Conservation (phyloP, 495 filamentous ascomycete genomes). For the Aspergillus saccharolyticus region DNA sequence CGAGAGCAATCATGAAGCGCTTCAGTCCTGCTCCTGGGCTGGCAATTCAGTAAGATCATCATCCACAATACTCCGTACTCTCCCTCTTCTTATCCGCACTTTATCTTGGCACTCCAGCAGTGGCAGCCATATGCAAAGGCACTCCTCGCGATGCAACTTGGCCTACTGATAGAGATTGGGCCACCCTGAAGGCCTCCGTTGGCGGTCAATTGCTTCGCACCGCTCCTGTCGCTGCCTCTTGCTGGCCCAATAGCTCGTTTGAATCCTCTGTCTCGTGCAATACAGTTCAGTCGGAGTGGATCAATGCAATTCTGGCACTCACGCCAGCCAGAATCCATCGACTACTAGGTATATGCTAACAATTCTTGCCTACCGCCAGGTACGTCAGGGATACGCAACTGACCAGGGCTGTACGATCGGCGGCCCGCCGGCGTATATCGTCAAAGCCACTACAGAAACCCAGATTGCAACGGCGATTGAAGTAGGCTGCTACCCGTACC, state of each 20-base stretch:
- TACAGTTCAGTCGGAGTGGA: conserved; percentile 20
- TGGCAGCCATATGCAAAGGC: conserved; percentile 12
- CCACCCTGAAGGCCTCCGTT: conserved; percentile 22
- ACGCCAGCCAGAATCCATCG: conserved; percentile 18
- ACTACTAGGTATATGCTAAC: conserved; percentile 22
- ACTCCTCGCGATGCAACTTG: conserved; percentile 21
- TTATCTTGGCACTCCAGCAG: too few species aligned
- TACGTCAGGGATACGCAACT: conserved; percentile 11
- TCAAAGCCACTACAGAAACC: conserved; percentile 26
- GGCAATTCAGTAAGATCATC: too few species aligned
- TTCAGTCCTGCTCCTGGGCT: too few species aligned
- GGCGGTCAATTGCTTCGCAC: conserved; percentile 16
- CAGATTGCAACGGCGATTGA: conserved; percentile 31
- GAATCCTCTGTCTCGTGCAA: conserved; percentile 16
- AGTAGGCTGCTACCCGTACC: conserved; percentile 47
- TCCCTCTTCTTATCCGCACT: too few species aligned
- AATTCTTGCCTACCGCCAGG: conserved; percentile 24
- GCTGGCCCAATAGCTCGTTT: conserved; percentile 23
- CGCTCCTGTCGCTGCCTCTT: conserved; percentile 23
- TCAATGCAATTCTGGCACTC: conserved; percentile 19
- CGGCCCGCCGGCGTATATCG: conserved; percentile 26
- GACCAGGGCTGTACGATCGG: conserved; percentile 21
- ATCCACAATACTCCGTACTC: too few species aligned
- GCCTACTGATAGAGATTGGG: conserved; percentile 25
- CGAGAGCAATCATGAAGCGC: too few species aligned